Evolutionary conservation across 2,329 filamentous ascomycete genomes (phyloP).

Genomic region (Exophiala sideris): DNA sequence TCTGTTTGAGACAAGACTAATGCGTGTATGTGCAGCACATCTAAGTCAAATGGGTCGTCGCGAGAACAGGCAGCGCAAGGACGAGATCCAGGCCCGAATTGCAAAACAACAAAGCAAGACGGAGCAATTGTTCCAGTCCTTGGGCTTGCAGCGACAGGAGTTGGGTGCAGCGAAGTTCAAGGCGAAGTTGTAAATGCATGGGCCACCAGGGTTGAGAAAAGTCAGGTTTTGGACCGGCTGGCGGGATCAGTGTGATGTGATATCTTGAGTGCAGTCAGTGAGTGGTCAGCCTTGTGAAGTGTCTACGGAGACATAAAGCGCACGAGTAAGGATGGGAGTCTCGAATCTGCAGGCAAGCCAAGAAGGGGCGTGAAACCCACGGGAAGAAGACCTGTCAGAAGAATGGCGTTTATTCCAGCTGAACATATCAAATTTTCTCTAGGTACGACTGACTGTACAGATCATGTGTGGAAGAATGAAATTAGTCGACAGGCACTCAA

Average conservation of each 20-base stretch:
- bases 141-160: slow-evolving; percentile 15
- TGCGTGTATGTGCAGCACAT: slow-evolving; percentile 89
- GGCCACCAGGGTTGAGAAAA: background rate
- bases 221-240: background rate
- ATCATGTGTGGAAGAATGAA: too few species aligned
- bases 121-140: slow-evolving; percentile 14
- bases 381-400: too few species aligned
- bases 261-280: too few species aligned
- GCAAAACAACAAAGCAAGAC: slow-evolving; percentile 14
- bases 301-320: too few species aligned
- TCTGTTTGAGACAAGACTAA: slow-evolving; percentile 54
- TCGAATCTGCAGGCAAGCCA: too few species aligned
- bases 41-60: slow-evolving; percentile 56
- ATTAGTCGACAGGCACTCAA: too few species aligned
- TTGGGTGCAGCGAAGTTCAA: slow-evolving; percentile 18
- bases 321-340: background rate
- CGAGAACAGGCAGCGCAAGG: slow-evolving; percentile 42
- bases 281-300: too few species aligned
- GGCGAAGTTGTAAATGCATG: slow-evolving; percentile 12
- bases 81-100: slow-evolving; percentile 17
- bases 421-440: too few species aligned
- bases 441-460: too few species aligned
- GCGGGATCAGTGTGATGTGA: background rate
- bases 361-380: too few species aligned
- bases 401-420: too few species aligned